These are phyloP conservation scores for Aureobasidium sp. DNA, from an alignment of 2,329 filamentous ascomycete genomes.

Conservation along the genomic window DNA sequence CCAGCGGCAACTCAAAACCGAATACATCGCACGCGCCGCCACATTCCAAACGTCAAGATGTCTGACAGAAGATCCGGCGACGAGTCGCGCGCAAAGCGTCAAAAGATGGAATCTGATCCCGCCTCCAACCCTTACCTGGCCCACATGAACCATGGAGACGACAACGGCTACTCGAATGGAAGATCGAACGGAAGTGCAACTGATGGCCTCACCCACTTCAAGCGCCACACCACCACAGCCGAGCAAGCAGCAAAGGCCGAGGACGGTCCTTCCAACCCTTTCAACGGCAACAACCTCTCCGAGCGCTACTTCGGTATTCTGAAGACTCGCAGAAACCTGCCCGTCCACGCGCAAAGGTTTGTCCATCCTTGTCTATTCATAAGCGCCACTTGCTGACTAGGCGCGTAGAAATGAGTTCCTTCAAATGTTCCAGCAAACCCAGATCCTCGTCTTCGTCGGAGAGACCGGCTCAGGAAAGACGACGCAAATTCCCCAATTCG, in stretches of 20 bases:
- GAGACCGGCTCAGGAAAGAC: constrained; percentile 99
- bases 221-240: constrained; percentile 73
- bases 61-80: constrained; percentile 50
- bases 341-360: constrained; percentile 83
- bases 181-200: constrained; percentile 23
- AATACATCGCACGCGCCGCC: background rate
- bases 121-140: constrained; percentile 80
- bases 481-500: constrained; percentile 97
- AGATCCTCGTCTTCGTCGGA: constrained; percentile 97
- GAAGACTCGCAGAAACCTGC: constrained; percentile 73
- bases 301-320: constrained; percentile 86
- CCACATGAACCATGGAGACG: constrained; percentile 63
- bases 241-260: constrained; percentile 66
- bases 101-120: constrained; percentile 50
- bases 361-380: background rate
- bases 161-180: constrained; percentile 26
- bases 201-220: constrained; percentile 53
- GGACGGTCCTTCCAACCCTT: constrained; percentile 75
- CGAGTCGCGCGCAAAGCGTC: constrained; percentile 47
- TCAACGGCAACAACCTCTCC: constrained; percentile 71
- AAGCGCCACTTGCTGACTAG: background rate
- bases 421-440: constrained; percentile 81
- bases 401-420: constrained; percentile 74
- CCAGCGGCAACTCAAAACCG: background rate
- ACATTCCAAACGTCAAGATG: constrained; percentile 34